Conservation (phyloP, 2,329 filamentous ascomycete species). For the Cladosporium cucumerinum region DNA sequence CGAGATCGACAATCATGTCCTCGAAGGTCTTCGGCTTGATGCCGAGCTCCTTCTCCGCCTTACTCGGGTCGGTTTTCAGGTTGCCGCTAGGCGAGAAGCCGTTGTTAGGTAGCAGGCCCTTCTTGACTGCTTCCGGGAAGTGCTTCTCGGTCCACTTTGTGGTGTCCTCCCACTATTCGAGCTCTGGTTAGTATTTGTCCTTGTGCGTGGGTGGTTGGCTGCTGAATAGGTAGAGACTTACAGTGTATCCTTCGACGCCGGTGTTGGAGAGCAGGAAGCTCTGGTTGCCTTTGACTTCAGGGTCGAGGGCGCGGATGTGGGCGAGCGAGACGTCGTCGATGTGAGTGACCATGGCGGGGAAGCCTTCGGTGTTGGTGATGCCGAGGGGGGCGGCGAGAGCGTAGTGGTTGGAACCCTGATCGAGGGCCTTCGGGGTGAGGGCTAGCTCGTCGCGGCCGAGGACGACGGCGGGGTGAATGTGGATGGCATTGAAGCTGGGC, state of each 20-base stretch:
- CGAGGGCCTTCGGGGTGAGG: conserved; percentile 17
- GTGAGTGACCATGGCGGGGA: conserved; percentile 2
- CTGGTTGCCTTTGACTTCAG: conserved; percentile 1
- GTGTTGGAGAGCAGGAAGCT: conserved; percentile 5
- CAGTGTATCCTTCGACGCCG: not conserved
- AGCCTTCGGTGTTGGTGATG: conserved; percentile 17
- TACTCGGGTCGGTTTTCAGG: not conserved
- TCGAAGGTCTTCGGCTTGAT: conserved; percentile 13
- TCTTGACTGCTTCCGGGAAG: conserved; percentile 11
- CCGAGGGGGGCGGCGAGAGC: conserved; percentile 20
- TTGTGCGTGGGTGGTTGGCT: too few relatives aligned
- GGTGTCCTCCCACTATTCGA: not conserved
- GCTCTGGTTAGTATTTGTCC: too few relatives aligned
- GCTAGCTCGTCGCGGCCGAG: conserved; percentile 28
- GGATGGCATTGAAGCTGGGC: conserved; percentile 23
- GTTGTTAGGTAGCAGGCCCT: not conserved
- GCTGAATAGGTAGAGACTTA: not conserved
- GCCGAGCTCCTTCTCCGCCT: conserved; percentile 6
- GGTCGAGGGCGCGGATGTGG: conserved; percentile 28
- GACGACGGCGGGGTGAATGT: conserved; percentile 25
- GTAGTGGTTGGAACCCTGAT: conserved; percentile 22
- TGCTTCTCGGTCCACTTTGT: conserved; percentile 1
- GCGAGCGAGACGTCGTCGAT: conserved; percentile 31
- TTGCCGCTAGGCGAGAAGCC: not conserved
- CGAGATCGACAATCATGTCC: conserved; percentile 5